These are phyloP conservation scores for Jaminaea rosea DNA, from an alignment of 1,284 basidiomycete species.

Conservation along the genomic window DNA sequence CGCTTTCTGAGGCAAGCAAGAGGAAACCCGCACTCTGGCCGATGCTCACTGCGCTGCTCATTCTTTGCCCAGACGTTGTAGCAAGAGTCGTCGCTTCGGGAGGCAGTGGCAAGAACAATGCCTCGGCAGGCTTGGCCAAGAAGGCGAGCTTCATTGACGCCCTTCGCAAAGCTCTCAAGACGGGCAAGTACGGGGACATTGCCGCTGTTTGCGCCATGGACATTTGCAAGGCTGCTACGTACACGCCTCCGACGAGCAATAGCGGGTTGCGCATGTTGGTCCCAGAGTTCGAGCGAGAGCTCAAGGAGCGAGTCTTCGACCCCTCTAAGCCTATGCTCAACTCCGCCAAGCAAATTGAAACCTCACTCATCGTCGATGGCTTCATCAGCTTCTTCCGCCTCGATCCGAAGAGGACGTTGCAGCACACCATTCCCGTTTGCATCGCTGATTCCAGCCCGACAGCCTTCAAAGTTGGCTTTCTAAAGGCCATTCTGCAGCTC, in stretches of 20 bases:
- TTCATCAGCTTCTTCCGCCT: constrained; percentile 40
- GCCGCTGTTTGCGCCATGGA: constrained; percentile 70
- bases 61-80: constrained; percentile 68
- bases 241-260: constrained; percentile 53
- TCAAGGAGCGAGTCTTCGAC: constrained; percentile 37
- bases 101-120: constrained; percentile 8
- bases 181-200: constrained; percentile 53
- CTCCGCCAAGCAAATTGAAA: constrained; percentile 28
- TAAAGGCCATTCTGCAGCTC: constrained; percentile 28
- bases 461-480: constrained; percentile 30
- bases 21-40: constrained; percentile 66
- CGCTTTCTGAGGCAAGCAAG: constrained; percentile 49
- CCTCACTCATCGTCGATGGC: constrained; percentile 35
- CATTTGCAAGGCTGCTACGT: constrained; percentile 68
- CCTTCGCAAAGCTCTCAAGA: constrained; percentile 37
- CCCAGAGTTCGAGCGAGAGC: constrained; percentile 36
- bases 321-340: constrained; percentile 20
- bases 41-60: constrained; percentile 65
- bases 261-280: constrained; percentile 61
- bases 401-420: constrained; percentile 30
- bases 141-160: constrained; percentile 50
- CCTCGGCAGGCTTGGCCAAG: constrained; percentile 35
- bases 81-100: constrained; percentile 47
- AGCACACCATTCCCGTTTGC: constrained; percentile 29
- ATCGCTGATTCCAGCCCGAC: constrained; percentile 23